Evolutionary conservation across 768 basidiomycete species (phyloP), one percentile per base, ranked within the genome.

Genomic region (Hericium rajendrae): DNA sequence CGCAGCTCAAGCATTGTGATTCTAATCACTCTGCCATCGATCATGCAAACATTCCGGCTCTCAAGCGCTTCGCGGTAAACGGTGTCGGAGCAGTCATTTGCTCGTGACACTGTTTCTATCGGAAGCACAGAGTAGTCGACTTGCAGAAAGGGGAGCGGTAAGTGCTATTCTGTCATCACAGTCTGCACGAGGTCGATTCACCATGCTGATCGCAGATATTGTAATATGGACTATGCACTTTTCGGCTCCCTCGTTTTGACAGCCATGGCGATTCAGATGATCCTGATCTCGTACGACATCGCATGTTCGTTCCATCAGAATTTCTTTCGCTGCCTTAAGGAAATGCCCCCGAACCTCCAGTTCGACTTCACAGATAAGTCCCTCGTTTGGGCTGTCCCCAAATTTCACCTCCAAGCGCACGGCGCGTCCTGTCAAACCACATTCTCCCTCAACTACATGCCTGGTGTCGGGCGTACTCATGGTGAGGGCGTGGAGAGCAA

Each of bases 371-470:
- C 6, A 4, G 38, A 12, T 0, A 4, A 51, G 3, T 4, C 4
- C n/a, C n/a, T n/a, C 4, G n/a, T 57, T 20, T 22, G 18, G 5
- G 38, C 32, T n/a, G 28, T 56, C 6, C 59, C 54, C 13, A 60
- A 56, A 18, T 60, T 61, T n/a, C 65, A 66, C 48, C 38, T 62
- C 2, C n/a, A 50, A n/a, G 65, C 53, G 3, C 65, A 66, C 50
- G 55, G 57, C 1, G 38, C 43, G 4, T 38, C 54, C 1, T 66
- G 65, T 43, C 59, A 61, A 43, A 16, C 50, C 3, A 26, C 55
- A 1, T 65, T 56, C 39, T 64, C 60, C 1, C 43, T 65, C 41
- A 57, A 58, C n/a, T 59, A 54, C 37, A 37, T 26, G 15, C 8
- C 22, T 1, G 58, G 58, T 1, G 57, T 57, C 20, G 66, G 63